Base-by-base conservation (phyloP, 306 rosid genomes). In the Cicer arietinum region DNA sequence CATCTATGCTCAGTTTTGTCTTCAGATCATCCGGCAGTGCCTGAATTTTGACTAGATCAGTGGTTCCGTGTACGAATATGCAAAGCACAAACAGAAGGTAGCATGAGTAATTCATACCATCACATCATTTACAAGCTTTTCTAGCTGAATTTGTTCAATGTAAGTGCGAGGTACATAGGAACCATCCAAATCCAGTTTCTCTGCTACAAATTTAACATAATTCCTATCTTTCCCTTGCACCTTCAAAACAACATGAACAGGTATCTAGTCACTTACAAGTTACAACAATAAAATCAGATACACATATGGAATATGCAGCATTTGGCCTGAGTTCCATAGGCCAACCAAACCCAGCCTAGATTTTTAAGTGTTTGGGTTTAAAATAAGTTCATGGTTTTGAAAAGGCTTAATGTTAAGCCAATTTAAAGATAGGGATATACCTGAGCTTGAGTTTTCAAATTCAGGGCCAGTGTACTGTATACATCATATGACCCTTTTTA, bases 131-230 rank as follows among this genome's bases (percentile, higher is more conserved):
- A 92, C 89, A 57, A 94, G 97, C 82, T 92, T 92, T 86, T 94
- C 99, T 78, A 94, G 91, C 87, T 94, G 99, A 84, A 94, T 94
- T 82, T 94, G 99, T 87, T 94, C 99, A 7, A 94, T 92, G 77
- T 94, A 94, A 79, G 99, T 94, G 70, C 96, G 95, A 73, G 98
- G 90, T 82, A 94, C 86, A 77, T 92, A 92, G 56, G 96, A 90
- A 60, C 96, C 99, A 69, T 92, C 96, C 90, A 94, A 79, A 12
- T 75, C 88, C 76, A 94, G 88, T 82, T 88, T 89, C 88, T 88
- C 90, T 1, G 96, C 96, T 1, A 94, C 80, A 80, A 54, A 70
- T 71, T 92, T 92, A 69, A 92, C 88, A 59, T 86, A 83, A 65
- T 67, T 69, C 37, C 99, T 89, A 81, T 94, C 99, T 84, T 46